A percentile compares a stretch with the other conserved stretches of the same genome.
Conservation (phyloP, 768 basidiomycete species). For the Lactarius akahatsu region DNA sequence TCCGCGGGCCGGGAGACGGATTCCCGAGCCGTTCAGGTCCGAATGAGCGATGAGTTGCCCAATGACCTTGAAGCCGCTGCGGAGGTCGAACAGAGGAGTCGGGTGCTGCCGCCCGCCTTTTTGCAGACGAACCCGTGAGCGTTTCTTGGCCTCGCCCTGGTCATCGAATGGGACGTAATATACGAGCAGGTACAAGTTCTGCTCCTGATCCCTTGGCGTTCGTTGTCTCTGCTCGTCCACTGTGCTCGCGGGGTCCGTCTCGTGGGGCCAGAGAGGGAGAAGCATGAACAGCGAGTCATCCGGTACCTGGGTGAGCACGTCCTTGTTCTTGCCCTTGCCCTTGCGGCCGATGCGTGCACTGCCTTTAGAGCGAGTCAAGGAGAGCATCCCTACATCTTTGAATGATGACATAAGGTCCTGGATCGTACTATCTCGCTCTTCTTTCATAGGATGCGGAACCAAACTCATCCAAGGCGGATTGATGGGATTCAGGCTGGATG, state of each 20-base stretch:
- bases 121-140: constrained; percentile 35
- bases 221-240: constrained; percentile 27
- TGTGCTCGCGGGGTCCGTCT: constrained; percentile 51
- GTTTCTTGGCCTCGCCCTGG: constrained; percentile 44
- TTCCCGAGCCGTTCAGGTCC: constrained; percentile 69
- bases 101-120: constrained; percentile 34
- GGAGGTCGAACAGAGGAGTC: constrained; percentile 40
- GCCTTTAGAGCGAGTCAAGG: constrained; percentile 40
- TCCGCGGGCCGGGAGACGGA: constrained; percentile 72
- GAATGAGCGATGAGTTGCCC: constrained; percentile 71
- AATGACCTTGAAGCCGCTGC: constrained; percentile 67
- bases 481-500: constrained; percentile 35
- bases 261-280: constrained; percentile 82
- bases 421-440: constrained; percentile 66
- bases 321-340: constrained; percentile 22
- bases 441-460: constrained; percentile 61
- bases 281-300: constrained; percentile 78
- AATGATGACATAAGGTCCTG: constrained; percentile 72
- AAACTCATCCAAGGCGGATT: constrained; percentile 64
- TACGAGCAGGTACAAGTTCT: constrained; percentile 72
- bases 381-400: constrained; percentile 74
- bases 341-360: constrained; percentile 30
- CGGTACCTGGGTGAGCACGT: constrained; percentile 62
- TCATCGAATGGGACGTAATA: constrained; percentile 68
- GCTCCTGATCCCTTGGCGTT: constrained; percentile 41